A percentile compares a stretch with the other conserved stretches of the same genome.
Evolutionary conservation across 1,284 basidiomycete species (phyloP).

Genomic region (Leucoagaricus sp.): DNA sequence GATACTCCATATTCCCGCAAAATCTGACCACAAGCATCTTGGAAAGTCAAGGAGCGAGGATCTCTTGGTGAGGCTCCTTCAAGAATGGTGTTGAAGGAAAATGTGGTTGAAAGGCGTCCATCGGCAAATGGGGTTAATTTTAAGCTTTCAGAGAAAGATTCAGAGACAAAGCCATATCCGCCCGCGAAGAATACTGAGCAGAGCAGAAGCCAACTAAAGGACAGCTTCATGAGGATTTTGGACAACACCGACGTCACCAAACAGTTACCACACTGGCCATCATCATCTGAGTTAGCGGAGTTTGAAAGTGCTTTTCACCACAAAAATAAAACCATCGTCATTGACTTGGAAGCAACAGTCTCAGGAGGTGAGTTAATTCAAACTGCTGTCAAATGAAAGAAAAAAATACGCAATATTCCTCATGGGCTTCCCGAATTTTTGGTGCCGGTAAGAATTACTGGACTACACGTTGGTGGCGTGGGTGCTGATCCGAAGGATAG

Average conservation of each 20-base stretch:
- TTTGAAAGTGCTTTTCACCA: no score
- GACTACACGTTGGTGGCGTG: not conserved
- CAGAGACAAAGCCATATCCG: conserved; percentile 25
- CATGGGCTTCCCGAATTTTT: not conserved
- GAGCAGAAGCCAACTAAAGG: conserved; percentile 6
- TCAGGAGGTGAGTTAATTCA: no score
- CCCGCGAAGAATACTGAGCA: conserved; percentile 15
- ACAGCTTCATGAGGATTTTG: conserved; percentile 11
- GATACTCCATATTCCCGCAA: conserved; percentile 82
- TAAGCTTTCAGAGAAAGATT: conserved; percentile 72
- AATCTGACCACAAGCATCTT: conserved; percentile 79
- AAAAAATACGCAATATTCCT: not conserved
- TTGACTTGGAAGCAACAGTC: not conserved
- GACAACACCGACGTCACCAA: not conserved
- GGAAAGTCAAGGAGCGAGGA: conserved; percentile 45
- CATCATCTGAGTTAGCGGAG: not conserved
- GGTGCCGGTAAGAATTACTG: not conserved
- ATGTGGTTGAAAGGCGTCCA: conserved; percentile 83
- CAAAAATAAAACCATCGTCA: no score
- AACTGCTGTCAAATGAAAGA: no score
- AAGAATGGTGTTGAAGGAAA: conserved; percentile 78
- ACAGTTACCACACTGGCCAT: not conserved
- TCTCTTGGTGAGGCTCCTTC: conserved; percentile 53
- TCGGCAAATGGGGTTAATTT: conserved; percentile 76
- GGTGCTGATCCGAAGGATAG: conserved; percentile 1